Evolutionary conservation across 495 filamentous ascomycete genomes (phyloP), one percentile per base, ranked within the genome.

Genomic region (Chaetomidium leptoderma): DNA sequence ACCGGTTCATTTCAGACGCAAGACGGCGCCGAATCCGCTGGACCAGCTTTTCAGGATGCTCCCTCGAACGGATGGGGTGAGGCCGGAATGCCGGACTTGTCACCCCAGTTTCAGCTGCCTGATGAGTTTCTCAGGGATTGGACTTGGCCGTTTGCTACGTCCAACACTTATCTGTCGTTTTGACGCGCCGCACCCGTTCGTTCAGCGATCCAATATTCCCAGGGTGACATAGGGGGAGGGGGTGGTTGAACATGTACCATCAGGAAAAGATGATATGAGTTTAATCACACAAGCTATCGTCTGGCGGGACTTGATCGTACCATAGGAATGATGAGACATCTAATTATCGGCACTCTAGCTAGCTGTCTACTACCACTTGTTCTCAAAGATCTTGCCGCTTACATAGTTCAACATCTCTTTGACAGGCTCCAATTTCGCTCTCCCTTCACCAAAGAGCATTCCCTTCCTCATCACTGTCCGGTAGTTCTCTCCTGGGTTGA

Each of bases 401-500:
- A 78, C 67, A 50, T 74, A 73, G 52, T 78, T 77, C 9, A 77
- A 48, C 67, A 80, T 53, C 50, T 81, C 73, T 37, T 73, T 77
- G 13, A 81, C 81, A 0, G 74, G 72, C 10, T 71, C 59, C n/a
- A 82, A 64, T 30, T 78, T 67, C 40, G 74, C 73, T 3, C 60
- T 64, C n/a, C 69, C 72, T 26, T 59, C 69, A 30, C 76, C 80
- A 61, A 83, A 83, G 11, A 66, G 61, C 69, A 76, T 72, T 17
- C 74, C 78, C 49, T 77, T 76, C 23, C 66, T 73, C 70, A 81
- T 70, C 2, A 82, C 74, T 53, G 70, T 67, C 32, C 78, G 70
- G 57, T 80, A 83, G 65, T 83, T 83, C 63, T 73, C 72, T 8
- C 81, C 80, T 0, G 78, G 80, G 35, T 70, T 70, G 13, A 83